Evolutionary conservation across 495 filamentous ascomycete species (phyloP), one percentile per base, ranked within the genome.

Genomic region (Trichoderma asperelloides): DNA sequence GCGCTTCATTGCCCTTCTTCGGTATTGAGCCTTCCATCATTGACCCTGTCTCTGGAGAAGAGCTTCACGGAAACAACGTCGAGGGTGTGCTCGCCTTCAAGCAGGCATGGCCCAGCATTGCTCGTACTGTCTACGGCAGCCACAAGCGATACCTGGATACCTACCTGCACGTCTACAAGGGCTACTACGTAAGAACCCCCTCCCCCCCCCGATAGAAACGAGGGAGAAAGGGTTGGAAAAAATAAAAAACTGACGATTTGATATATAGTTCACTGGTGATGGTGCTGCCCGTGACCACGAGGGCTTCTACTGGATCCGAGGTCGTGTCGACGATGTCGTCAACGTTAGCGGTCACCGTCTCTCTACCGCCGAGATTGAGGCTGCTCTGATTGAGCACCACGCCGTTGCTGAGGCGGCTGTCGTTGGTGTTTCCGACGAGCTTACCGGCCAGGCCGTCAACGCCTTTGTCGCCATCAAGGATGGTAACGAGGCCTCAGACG

Each of bases 291-390:
- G 96, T 73, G 95, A 99, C 76, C 91, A 97, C 78, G 96, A 99
- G 70, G 95, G 95, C 64, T 98, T 98, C 82, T 98, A 98, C 86
- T 98, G 96, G 96, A 98, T 99, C 78, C 93, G 96, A 67, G 96
- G 95, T 63, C 92, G 95, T 80, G 95, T 98, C 37, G 95, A 99
- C 74, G 95, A 99, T 72, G 95, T 98, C 66, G 94, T 99, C 74
- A 99, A 98, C 76, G 95, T 99, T 64, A 93, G 89, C 68, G 95
- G 95, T 39, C 96, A 99, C 75, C 88, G 95, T 76, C 83, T 99
- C 57, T 97, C 94, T 15, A 99, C 96, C 21, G 95, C 95, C 60
- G 95, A 98, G 78, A 98, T 98, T 69, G 95, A 98, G 79, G 95
- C 95, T 39, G 95, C 95, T 23, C 85, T 98, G 47, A 87, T 98